Base-by-base conservation (phyloP, 2,329 filamentous ascomycete species). In the Penicillium sp. region DNA sequence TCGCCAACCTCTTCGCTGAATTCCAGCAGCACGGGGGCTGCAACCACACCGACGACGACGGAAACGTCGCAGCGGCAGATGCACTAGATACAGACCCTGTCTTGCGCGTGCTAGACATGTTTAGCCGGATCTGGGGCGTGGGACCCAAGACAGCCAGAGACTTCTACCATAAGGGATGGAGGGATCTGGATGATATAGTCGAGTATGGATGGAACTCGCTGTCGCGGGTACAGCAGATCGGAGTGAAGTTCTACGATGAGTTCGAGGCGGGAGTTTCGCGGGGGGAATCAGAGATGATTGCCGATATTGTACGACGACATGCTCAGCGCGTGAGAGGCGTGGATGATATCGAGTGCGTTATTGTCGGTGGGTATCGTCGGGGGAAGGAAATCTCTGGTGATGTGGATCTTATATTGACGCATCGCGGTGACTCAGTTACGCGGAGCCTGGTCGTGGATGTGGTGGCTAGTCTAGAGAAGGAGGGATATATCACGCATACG, bases 71-170 rank as follows among this genome's bases (percentile, higher is more conserved):
- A 31, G 87, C 88, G 23, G 83, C 84, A 0, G 73, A 79, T 6
- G 80, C 83, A 3, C 79, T 87, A 1, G 79, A 86, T 44, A 70
- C 73, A 0, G 84, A 95, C 57, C 74, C 81, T 10, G 81, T 78
- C 49, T 76, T 93, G 50, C 76, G 77, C 18, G 77, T 83, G 0
- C 71, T 96, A 3, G 76, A 81, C 39, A 67, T 78, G 0, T 96
- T 97, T 68, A 88, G 87, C 71, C 77, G 87, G 4, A 95, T 96
- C 49, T 95, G 89, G 88, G 92, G 91, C n/a, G 89, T 96, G 0
- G 92, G 87, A 0, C 85, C 87, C 2, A 83, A 82, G 10, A 93
- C 87, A 0, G 91, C 92, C 0, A 78, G 85, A 13, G 81, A 91
- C 1, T 95, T 95, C 61, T 93, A 79, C 59, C 79, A 81, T 13